phyloP scores from a whole-genome alignment of 805 yeast genomes.

The Candida sphagnicola region DNA sequence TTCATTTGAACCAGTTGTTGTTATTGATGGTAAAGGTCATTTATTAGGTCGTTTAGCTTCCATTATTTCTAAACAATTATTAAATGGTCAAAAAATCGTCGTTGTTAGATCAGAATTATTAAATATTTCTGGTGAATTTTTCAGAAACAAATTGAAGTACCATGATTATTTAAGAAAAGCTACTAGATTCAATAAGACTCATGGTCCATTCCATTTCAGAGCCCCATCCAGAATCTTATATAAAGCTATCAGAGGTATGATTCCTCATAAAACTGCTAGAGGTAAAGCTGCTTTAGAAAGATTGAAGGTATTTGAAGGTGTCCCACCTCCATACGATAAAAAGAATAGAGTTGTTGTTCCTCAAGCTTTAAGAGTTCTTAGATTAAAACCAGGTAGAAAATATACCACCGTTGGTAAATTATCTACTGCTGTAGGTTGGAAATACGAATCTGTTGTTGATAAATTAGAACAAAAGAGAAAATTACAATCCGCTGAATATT shows the following conservation, averaged over 20 bases:
- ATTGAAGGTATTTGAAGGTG: slow-evolving; percentile 99
- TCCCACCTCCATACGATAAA: slow-evolving; percentile 99
- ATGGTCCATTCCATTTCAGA: slow-evolving; percentile 99
- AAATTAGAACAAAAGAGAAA: slow-evolving; percentile 99
- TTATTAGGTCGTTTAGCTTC: slow-evolving; percentile 99
- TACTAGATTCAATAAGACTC: slow-evolving; percentile 96
- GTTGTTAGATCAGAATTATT: slow-evolving; percentile 96
- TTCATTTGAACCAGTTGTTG: slow-evolving; percentile 95
- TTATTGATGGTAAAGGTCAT: slow-evolving; percentile 99
- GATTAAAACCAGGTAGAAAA: slow-evolving; percentile 99
- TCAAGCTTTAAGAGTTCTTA: slow-evolving; percentile 97
- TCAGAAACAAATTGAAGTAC: slow-evolving; percentile 99
- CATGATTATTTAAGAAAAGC: slow-evolving; percentile 99
- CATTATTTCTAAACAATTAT: slow-evolving; percentile 95
- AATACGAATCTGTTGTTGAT: slow-evolving; percentile 97
- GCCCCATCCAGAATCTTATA: slow-evolving; percentile 99
- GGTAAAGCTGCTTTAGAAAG: slow-evolving; percentile 99
- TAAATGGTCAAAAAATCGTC: slow-evolving; percentile 97
- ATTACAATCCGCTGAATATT: slow-evolving; percentile 98
- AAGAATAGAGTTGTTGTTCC: slow-evolving; percentile 99
- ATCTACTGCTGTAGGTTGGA: slow-evolving; percentile 98
- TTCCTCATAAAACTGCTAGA: slow-evolving; percentile 99
- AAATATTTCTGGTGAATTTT: slow-evolving; percentile 99
- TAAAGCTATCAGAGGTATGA: slow-evolving; percentile 99
- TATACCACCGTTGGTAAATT: slow-evolving; percentile 98